Conservation (phyloP, 495 filamentous ascomycete genomes). For the Lepidopterella palustris region DNA sequence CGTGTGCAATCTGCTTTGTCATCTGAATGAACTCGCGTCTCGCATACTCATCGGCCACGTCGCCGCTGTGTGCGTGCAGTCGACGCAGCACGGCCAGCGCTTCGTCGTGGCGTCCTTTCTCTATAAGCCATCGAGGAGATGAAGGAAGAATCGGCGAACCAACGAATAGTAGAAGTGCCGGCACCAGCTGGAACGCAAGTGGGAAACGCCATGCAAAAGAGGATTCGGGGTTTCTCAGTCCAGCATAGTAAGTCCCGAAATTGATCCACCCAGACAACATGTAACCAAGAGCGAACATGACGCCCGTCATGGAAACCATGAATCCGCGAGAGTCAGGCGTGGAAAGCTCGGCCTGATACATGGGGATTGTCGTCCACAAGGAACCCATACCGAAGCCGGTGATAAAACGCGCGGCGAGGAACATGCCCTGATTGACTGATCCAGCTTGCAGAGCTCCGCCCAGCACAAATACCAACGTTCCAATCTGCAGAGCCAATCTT, state of each 20-base stretch:
- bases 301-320: slow-evolving; percentile 36
- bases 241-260: slow-evolving; percentile 41
- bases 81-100: slow-evolving; percentile 34
- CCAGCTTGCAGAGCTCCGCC: slow-evolving; percentile 44
- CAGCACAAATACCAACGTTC: slow-evolving; percentile 40
- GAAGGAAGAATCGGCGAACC: slow-evolving; percentile 40
- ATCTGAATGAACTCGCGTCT: slow-evolving; percentile 41
- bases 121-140: slow-evolving; percentile 45
- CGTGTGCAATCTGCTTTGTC: slow-evolving; percentile 37
- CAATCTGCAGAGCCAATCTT: slow-evolving; percentile 43
- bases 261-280: slow-evolving; percentile 43
- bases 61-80: slow-evolving; percentile 34
- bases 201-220: slow-evolving; percentile 44
- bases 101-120: slow-evolving; percentile 38
- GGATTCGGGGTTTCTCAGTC: slow-evolving; percentile 30
- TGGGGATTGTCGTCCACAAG: slow-evolving; percentile 43
- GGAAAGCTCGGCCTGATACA: slow-evolving; percentile 42
- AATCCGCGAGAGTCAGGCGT: slow-evolving; percentile 36
- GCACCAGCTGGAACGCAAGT: slow-evolving; percentile 40
- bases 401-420: slow-evolving; percentile 44
- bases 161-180: slow-evolving; percentile 39
- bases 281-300: slow-evolving; percentile 40
- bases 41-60: slow-evolving; percentile 34
- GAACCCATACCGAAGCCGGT: slow-evolving; percentile 46
- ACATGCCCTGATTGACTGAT: slow-evolving; percentile 43